Conservation (phyloP, 2,329 filamentous ascomycete genomes). For the Claviceps sorghi region DNA sequence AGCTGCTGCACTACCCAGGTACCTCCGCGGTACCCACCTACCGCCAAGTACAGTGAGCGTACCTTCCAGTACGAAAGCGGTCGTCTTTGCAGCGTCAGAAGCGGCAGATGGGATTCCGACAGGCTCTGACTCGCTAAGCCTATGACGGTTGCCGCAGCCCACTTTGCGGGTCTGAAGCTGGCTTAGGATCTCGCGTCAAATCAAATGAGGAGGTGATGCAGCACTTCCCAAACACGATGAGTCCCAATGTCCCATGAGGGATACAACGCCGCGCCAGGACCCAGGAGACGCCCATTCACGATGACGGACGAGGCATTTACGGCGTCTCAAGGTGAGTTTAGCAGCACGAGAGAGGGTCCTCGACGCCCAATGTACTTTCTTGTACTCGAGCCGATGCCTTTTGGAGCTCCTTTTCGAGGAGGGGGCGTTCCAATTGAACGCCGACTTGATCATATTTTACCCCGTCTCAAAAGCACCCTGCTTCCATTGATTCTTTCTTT, state of each 20-base stretch:
- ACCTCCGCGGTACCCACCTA: too few species aligned
- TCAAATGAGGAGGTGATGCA: constrained; percentile 5
- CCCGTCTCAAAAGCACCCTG: constrained; percentile 1
- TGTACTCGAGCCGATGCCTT: background rate
- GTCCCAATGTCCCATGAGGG: constrained; percentile 1
- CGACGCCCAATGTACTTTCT: background rate
- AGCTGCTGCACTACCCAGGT: background rate
- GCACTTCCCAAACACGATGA: constrained; percentile 2
- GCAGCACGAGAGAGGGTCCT: constrained; percentile 1
- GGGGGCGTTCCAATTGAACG: background rate
- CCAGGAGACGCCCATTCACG: constrained; percentile 4
- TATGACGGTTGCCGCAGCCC: constrained; percentile 1
- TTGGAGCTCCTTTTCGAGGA: background rate
- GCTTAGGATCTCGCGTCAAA: constrained; percentile 4
- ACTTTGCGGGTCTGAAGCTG: constrained; percentile 4
- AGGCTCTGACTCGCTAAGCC: constrained; percentile 2
- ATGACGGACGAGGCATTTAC: constrained; percentile 10
- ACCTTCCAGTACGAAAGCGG: background rate
- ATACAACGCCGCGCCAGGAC: constrained; percentile 5
- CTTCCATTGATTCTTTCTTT: background rate
- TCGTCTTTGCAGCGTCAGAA: background rate
- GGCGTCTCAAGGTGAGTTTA: constrained; percentile 5
- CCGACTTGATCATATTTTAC: constrained; percentile 3
- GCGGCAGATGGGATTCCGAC: background rate
- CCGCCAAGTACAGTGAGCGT: background rate